Evolutionary conservation across 2,329 filamentous ascomycete genomes (phyloP).

Genomic region (Colletotrichum australisinense): DNA sequence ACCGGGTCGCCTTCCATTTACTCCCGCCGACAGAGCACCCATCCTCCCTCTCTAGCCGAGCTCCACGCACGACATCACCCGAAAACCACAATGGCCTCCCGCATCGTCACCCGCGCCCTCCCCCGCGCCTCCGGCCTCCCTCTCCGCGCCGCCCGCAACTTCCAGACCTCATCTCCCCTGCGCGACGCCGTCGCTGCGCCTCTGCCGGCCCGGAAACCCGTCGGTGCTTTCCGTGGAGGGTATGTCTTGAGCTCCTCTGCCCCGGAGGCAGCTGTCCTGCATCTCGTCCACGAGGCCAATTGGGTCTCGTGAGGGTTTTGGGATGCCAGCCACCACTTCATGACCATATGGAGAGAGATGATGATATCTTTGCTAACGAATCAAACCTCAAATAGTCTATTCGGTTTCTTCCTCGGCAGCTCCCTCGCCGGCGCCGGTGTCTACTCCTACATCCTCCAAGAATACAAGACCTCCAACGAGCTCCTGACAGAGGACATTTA

Average conservation of each 20-base stretch:
- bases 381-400: constrained; percentile 67
- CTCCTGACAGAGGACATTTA: constrained; percentile 95
- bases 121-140: constrained; percentile 42
- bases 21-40: not conserved
- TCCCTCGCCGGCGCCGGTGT: constrained; percentile 82
- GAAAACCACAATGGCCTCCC: constrained; percentile 56
- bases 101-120: constrained; percentile 54
- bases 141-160: constrained; percentile 50
- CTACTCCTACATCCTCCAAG: constrained; percentile 92
- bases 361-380: not conserved
- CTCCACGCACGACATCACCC: not conserved
- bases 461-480: constrained; percentile 95
- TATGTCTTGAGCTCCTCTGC: constrained; percentile 48
- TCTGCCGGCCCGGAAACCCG: constrained; percentile 67
- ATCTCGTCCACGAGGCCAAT: not conserved
- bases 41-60: not conserved
- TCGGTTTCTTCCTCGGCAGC: constrained; percentile 91
- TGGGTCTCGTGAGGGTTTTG: not conserved
- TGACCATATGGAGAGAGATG: not conserved
- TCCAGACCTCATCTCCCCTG: constrained; percentile 61
- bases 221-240: constrained; percentile 72
- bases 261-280: not conserved
- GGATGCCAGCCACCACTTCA: too few species aligned
- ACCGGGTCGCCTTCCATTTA: not conserved
- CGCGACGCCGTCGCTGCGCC: constrained; percentile 58